phyloP scores from a whole-genome alignment of 768 basidiomycete genomes.

The Pleurotus djamor region DNA sequence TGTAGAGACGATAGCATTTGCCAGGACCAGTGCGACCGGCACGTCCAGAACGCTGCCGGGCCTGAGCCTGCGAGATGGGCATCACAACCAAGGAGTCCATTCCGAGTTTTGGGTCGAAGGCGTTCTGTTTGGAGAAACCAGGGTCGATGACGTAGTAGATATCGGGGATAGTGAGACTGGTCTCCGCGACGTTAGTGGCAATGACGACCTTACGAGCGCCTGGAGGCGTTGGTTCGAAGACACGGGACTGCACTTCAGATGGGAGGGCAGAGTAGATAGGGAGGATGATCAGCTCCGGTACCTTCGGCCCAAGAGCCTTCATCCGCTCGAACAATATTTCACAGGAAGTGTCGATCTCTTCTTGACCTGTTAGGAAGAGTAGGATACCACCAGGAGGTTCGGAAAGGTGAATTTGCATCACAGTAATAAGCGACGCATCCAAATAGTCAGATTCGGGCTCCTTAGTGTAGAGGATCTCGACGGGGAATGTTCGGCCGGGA shows the following conservation, averaged over 20 bases:
- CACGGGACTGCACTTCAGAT: constrained; percentile 96
- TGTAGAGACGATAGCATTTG: constrained; percentile 97
- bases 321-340: constrained; percentile 98
- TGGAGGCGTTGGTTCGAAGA: constrained; percentile 97
- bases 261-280: constrained; percentile 98
- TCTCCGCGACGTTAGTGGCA: constrained; percentile 99
- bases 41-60: constrained; percentile 92
- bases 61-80: constrained; percentile 98
- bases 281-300: constrained; percentile 93
- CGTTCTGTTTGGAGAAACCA: constrained; percentile 98
- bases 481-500: constrained; percentile 98
- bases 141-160: constrained; percentile 99
- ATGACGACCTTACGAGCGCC: constrained; percentile 99
- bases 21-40: constrained; percentile 98
- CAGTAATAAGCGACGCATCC: constrained; percentile 96
- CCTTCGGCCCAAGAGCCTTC: constrained; percentile 98
- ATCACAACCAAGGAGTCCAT: constrained; percentile 99
- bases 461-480: constrained; percentile 97
- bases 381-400: constrained; percentile 97
- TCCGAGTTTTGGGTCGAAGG: constrained; percentile 93
- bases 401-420: constrained; percentile 99
- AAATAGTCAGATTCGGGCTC: constrained; percentile 98
- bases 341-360: constrained; percentile 97
- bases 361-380: constrained; percentile 97
- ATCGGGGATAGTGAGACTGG: constrained; percentile 95